Percentiles rank a stretch among this genome's conserved stretches.
Evolutionary conservation across 1,284 basidiomycete genomes (phyloP).

Genomic region (Schizophyllum amplum): DNA sequence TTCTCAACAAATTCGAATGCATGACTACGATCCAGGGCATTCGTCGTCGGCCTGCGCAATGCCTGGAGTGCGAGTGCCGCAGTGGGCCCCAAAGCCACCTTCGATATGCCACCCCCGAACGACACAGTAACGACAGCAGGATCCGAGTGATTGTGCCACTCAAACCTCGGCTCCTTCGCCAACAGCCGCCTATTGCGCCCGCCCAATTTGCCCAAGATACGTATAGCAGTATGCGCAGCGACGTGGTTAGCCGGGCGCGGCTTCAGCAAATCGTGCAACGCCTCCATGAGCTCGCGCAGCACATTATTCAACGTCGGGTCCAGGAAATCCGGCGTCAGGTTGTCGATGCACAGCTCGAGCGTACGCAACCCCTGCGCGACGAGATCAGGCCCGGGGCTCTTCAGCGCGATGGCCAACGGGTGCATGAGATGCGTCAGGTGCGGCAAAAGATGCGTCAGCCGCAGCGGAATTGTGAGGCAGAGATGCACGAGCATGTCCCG

Average conservation of each 20-base stretch:
- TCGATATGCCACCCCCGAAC: slow-evolving; percentile 66
- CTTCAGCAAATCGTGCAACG: slow-evolving; percentile 84
- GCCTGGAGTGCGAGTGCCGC: slow-evolving; percentile 50
- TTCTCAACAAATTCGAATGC: slow-evolving; percentile 79
- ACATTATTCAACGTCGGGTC: slow-evolving; percentile 95
- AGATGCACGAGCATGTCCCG: slow-evolving; percentile 95
- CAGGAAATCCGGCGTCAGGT: slow-evolving; percentile 96
- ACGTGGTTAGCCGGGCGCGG: slow-evolving; percentile 54
- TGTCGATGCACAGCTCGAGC: slow-evolving; percentile 99
- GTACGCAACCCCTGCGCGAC: slow-evolving; percentile 96
- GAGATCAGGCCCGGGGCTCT: slow-evolving; percentile 75
- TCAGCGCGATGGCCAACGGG: slow-evolving; percentile 87
- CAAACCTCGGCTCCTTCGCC: slow-evolving; percentile 73
- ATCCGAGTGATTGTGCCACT: slow-evolving; percentile 64
- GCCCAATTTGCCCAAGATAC: slow-evolving; percentile 95
- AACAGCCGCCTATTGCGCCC: slow-evolving; percentile 89
- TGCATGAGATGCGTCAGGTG: slow-evolving; percentile 97
- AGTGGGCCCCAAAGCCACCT: slow-evolving; percentile 66
- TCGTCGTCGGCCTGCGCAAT: slow-evolving; percentile 44
- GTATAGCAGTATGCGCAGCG: slow-evolving; percentile 92
- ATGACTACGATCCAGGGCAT: slow-evolving; percentile 58
- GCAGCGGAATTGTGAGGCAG: slow-evolving; percentile 93
- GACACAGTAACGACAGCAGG: slow-evolving; percentile 65
- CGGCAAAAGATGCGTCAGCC: slow-evolving; percentile 92
- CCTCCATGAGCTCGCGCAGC: slow-evolving; percentile 90